These are phyloP conservation scores for Telfairia occidentalis DNA, from an alignment of 331 rosid species.

Conservation along the genomic window DNA sequence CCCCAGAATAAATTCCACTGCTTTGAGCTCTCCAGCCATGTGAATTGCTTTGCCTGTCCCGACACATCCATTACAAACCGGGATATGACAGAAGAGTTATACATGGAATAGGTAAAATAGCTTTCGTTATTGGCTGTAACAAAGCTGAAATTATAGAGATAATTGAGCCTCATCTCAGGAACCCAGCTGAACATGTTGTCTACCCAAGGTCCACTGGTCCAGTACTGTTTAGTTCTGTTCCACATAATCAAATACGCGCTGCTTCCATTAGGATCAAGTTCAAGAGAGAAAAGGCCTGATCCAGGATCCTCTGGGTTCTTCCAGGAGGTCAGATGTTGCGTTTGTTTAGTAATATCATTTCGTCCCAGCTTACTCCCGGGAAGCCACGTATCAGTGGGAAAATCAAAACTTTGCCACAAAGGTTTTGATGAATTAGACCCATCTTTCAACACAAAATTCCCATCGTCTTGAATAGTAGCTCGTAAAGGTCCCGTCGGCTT, in stretches of 20 bases:
- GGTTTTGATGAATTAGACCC: constrained; percentile 11
- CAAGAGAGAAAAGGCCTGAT: constrained; percentile 26
- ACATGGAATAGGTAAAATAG: constrained; percentile 25
- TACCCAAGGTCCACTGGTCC: constrained; percentile 31
- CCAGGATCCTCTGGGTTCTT: constrained; percentile 28
- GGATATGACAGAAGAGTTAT: constrained; percentile 9
- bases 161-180: constrained; percentile 28
- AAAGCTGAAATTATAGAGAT: constrained; percentile 20
- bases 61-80: constrained; percentile 18
- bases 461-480: constrained; percentile 17
- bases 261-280: constrained; percentile 15
- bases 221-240: constrained; percentile 15
- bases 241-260: constrained; percentile 13
- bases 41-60: constrained; percentile 15
- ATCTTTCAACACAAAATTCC: constrained; percentile 19
- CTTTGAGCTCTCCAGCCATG: constrained; percentile 14
- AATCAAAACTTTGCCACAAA: constrained; percentile 39
- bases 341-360: constrained; percentile 15
- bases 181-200: constrained; percentile 18
- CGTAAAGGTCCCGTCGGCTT: not conserved
- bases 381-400: constrained; percentile 28
- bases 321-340: constrained; percentile 23
- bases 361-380: constrained; percentile 25
- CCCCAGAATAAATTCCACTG: constrained; percentile 29
- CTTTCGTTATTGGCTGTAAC: constrained; percentile 13